A percentile compares a stretch with the other conserved stretches of the same genome.
Evolutionary conservation across 176 grass and related monocot species (phyloP).

Genomic region (Carex cristatella): DNA sequence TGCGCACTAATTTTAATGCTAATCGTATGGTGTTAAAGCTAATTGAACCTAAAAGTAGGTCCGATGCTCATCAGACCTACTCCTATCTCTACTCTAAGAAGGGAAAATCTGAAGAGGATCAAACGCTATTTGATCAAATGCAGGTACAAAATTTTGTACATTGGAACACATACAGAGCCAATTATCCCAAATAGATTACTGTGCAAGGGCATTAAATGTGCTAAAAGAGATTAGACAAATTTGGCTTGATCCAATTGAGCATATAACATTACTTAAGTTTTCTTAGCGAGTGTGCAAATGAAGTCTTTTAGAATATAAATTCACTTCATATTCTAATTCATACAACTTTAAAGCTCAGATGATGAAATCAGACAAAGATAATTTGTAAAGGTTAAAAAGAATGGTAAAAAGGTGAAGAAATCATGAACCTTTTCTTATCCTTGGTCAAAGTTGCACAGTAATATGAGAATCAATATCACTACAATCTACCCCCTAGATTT

Average conservation of each 20-base stretch:
- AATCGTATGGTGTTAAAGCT: no score
- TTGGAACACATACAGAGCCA: conserved; percentile 50
- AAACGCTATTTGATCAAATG: conserved; percentile 33
- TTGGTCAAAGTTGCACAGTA: background rate
- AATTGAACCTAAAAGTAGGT: no score
- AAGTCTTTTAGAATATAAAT: conserved; percentile 18
- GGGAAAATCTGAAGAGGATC: conserved; percentile 25
- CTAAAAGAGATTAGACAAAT: conserved; percentile 31
- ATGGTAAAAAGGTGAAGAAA: background rate
- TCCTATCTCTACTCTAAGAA: conserved; percentile 54
- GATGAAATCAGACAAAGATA: background rate
- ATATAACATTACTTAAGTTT: conserved; percentile 47
- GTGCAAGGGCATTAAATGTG: conserved; percentile 34
- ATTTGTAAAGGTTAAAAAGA: background rate
- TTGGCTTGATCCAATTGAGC: conserved; percentile 43
- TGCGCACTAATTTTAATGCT: no score
- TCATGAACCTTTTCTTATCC: background rate
- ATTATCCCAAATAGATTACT: conserved; percentile 48
- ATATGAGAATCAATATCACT: background rate
- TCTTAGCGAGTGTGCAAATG: conserved; percentile 59
- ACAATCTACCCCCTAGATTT: background rate
- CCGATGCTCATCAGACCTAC: no score
- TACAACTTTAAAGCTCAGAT: background rate
- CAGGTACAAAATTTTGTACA: conserved; percentile 47
- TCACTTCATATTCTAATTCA: background rate